A percentile compares a stretch with the other conserved stretches of the same genome.
These are phyloP conservation scores for Theobroma cacao DNA, from an alignment of 345 rosid genomes.

Conservation along the genomic window DNA sequence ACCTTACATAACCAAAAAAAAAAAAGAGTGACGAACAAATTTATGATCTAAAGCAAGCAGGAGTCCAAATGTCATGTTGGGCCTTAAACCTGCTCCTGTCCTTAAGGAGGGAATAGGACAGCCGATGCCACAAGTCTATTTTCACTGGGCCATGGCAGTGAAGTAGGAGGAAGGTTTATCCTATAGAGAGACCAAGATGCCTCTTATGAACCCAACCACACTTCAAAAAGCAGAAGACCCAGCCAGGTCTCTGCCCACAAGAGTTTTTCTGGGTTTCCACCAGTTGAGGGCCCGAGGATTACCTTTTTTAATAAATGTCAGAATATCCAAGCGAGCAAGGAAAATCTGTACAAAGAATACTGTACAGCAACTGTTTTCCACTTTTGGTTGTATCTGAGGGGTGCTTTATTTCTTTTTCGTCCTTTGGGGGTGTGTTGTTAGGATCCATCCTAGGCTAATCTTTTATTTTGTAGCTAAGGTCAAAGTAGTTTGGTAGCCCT, in stretches of 20 bases:
- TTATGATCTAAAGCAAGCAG: neutral
- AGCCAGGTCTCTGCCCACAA: neutral
- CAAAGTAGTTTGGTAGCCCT: neutral
- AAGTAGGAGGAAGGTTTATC: neutral
- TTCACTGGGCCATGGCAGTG: neutral
- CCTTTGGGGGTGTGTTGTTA: too few species aligned
- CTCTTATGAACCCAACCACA: neutral
- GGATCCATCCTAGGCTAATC: neutral
- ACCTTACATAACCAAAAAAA: too few species aligned
- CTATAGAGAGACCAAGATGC: too few species aligned
- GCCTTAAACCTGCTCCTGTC: neutral
- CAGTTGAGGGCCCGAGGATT: neutral
- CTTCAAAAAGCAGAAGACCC: neutral
- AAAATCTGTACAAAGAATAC: too few species aligned
- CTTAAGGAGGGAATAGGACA: neutral
- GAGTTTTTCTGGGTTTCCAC: neutral
- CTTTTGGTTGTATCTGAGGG: too few species aligned
- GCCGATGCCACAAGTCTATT: neutral
- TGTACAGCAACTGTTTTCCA: too few species aligned
- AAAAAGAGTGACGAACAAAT: too few species aligned
- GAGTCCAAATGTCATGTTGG: neutral
- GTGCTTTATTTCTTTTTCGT: too few species aligned
- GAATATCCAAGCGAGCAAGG: too few species aligned
- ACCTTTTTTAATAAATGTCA: too few species aligned
- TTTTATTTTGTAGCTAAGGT: neutral